phyloP scores from a whole-genome alignment of 2,329 filamentous ascomycete species.

The Aspergillus novofumigatus region DNA sequence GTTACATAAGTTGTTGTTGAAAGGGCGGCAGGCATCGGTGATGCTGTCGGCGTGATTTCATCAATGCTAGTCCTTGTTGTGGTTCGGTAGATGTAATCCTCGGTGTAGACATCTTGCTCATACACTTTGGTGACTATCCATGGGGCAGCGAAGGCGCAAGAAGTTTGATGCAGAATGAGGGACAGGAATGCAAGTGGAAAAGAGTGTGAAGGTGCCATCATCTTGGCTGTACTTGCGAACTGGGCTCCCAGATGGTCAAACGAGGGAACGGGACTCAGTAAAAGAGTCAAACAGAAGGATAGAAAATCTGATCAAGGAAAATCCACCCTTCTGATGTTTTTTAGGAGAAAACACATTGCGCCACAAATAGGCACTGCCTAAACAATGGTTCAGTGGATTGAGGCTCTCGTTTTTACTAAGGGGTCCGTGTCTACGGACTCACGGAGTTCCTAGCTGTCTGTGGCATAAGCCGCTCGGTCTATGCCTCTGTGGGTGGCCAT shows the following conservation, averaged over 20 bases:
- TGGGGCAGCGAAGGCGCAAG: slow-evolving; percentile 21
- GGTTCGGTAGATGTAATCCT: slow-evolving; percentile 6
- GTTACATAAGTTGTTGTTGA: slow-evolving; percentile 22
- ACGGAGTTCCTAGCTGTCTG: no score
- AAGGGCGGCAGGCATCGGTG: slow-evolving; percentile 19
- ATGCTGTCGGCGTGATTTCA: slow-evolving; percentile 20
- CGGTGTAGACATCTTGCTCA: slow-evolving; percentile 13
- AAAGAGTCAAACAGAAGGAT: not conserved
- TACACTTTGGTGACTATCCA: slow-evolving; percentile 30
- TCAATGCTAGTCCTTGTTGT: slow-evolving; percentile 13
- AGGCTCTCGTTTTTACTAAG: not conserved
- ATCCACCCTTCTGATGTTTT: not conserved
- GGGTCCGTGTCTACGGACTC: not conserved
- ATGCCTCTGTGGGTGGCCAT: not conserved
- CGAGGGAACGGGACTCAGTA: not conserved
- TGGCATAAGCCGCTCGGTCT: no score
- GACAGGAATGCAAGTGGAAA: slow-evolving; percentile 17
- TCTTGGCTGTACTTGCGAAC: not conserved
- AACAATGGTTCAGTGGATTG: not conserved
- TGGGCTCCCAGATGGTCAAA: not conserved
- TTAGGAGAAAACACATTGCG: not conserved
- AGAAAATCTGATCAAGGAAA: not conserved
- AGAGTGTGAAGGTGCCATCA: slow-evolving; percentile 23
- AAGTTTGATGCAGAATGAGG: slow-evolving; percentile 13
- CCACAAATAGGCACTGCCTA: not conserved